phyloP scores from a whole-genome alignment of 805 yeast species.

The Candida parachauliodes region DNA sequence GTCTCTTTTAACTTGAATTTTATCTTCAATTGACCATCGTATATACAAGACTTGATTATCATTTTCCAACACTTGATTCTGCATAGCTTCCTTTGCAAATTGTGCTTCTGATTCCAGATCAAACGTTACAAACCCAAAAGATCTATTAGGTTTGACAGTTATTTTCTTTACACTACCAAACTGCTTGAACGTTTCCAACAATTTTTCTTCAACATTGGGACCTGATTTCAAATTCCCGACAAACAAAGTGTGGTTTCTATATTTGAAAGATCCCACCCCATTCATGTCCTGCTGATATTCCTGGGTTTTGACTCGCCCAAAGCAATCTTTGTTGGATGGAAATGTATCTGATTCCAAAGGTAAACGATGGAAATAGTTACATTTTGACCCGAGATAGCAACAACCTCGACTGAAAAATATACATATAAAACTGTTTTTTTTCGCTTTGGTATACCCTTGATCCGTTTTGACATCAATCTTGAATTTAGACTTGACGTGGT shows the following conservation, averaged over 20 bases:
- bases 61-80: slow-evolving; percentile 58
- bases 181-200: slow-evolving; percentile 52
- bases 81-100: slow-evolving; percentile 95
- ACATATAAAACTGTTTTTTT: slow-evolving; percentile 54
- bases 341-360: slow-evolving; percentile 60
- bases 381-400: slow-evolving; percentile 73
- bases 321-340: slow-evolving; percentile 75
- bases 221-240: slow-evolving; percentile 57
- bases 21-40: slow-evolving; percentile 90
- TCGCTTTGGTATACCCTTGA: slow-evolving; percentile 74
- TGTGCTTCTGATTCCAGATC: slow-evolving; percentile 73
- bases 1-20: slow-evolving; percentile 54
- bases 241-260: slow-evolving; percentile 69
- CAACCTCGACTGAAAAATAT: slow-evolving; percentile 85
- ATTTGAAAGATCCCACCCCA: slow-evolving; percentile 81
- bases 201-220: slow-evolving; percentile 31
- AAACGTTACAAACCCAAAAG: slow-evolving; percentile 77
- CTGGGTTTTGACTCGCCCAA: slow-evolving; percentile 83
- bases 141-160: slow-evolving; percentile 55
- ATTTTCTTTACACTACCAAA: slow-evolving; percentile 75
- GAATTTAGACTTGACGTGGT: slow-evolving; percentile 48
- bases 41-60: slow-evolving; percentile 61
- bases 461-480: slow-evolving; percentile 60
- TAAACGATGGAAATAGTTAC: slow-evolving; percentile 73
- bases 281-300: slow-evolving; percentile 90